These are phyloP conservation scores for Rickenella mellea DNA, from an alignment of 768 basidiomycete species.

Conservation along the genomic window DNA sequence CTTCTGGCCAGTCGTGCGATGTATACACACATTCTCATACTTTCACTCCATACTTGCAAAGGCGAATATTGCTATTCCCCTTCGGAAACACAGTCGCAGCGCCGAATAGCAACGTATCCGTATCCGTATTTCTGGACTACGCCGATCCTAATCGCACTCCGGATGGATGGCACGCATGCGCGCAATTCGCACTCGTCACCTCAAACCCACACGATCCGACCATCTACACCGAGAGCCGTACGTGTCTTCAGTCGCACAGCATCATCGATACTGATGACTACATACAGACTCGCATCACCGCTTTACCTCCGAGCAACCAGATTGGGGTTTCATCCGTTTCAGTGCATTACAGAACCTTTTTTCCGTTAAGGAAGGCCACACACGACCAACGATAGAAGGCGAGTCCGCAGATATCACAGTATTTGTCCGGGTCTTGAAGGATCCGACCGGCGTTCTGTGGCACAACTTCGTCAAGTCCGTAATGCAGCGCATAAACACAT, in stretches of 20 bases:
- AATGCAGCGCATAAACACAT: background rate
- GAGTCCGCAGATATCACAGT: conserved; percentile 94
- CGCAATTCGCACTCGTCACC: conserved; percentile 96
- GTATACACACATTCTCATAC: background rate
- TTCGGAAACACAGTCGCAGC: conserved; percentile 98
- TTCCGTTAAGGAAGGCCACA: conserved; percentile 70
- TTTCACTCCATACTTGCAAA: conserved; percentile 21
- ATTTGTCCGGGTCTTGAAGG: conserved; percentile 92
- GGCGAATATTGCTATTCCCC: conserved; percentile 96
- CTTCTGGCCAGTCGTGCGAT: background rate
- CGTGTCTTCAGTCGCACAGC: conserved; percentile 21
- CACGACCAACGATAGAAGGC: conserved; percentile 89
- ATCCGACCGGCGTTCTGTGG: conserved; percentile 98
- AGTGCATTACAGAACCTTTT: conserved; percentile 94
- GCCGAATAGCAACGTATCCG: conserved; percentile 94
- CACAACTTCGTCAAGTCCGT: conserved; percentile 98
- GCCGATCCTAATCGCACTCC: conserved; percentile 95
- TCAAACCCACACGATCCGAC: conserved; percentile 93
- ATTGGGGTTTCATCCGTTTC: conserved; percentile 99
- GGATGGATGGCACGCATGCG: conserved; percentile 99
- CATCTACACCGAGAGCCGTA: conserved; percentile 95
- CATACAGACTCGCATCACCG: conserved; percentile 91
- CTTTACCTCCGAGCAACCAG: conserved; percentile 97
- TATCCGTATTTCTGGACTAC: conserved; percentile 98
- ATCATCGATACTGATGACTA: background rate